These are phyloP conservation scores for Cladobotryum mycophilum DNA, from an alignment of 2,329 filamentous ascomycete genomes.

Conservation along the genomic window DNA sequence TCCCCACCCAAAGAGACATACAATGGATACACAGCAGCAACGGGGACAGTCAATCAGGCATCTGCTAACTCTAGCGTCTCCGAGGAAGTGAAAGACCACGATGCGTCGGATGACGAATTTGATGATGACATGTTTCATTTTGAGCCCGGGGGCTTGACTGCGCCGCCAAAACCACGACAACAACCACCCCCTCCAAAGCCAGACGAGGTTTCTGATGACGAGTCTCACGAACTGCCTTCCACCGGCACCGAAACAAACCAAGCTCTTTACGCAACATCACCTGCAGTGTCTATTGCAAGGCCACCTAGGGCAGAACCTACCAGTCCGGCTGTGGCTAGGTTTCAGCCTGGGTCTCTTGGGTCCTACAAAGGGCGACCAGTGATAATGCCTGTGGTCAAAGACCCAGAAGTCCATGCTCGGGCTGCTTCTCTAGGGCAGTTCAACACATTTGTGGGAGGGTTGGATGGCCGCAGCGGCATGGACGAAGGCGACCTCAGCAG, in stretches of 20 bases:
- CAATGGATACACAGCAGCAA: neutral
- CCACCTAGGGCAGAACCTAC: constrained; percentile 22
- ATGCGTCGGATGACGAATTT: neutral
- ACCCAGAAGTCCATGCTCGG: constrained; percentile 42
- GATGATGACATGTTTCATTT: constrained; percentile 43
- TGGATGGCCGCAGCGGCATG: constrained; percentile 45
- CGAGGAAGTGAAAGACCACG: constrained; percentile 1
- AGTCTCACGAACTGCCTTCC: constrained; percentile 9
- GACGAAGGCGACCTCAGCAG: constrained; percentile 40
- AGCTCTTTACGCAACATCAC: constrained; percentile 37
- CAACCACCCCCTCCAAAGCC: constrained; percentile 23
- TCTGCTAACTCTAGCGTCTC: neutral
- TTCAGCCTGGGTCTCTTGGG: constrained; percentile 38
- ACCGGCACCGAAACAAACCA: neutral
- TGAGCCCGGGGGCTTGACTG: constrained; percentile 31
- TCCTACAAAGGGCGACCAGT: constrained; percentile 51
- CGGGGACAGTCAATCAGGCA: neutral
- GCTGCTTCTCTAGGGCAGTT: constrained; percentile 44
- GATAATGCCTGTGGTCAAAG: constrained; percentile 45
- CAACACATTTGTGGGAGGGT: constrained; percentile 46
- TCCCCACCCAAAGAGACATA: neutral
- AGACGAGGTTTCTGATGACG: constrained; percentile 28
- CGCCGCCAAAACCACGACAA: constrained; percentile 22
- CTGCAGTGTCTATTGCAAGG: constrained; percentile 35
- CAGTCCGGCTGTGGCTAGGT: constrained; percentile 28